A percentile compares a stretch with the other conserved stretches of the same genome.
Conservation (phyloP, 139 green algal species). For the Volvox reticuliferus region DNA sequence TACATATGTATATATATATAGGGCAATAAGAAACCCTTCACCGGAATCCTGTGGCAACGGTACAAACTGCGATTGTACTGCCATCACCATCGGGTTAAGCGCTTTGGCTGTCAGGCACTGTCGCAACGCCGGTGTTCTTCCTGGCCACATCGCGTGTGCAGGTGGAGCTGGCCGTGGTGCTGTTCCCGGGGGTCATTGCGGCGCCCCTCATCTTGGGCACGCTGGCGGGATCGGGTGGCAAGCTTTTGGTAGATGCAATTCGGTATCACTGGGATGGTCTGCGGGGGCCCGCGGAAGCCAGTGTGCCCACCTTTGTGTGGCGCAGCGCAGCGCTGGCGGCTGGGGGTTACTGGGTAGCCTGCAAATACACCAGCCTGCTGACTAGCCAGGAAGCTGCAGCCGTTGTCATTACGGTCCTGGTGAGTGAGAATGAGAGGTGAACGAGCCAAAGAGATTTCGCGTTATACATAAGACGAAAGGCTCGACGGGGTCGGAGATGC, state of each 20-base stretch:
- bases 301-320: conserved; percentile 49
- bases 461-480: no score
- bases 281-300: conserved; percentile 49
- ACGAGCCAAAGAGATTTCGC: no score
- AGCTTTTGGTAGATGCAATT: conserved; percentile 58
- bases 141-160: background rate
- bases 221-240: conserved; percentile 60
- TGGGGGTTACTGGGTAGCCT: conserved; percentile 49
- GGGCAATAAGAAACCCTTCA: no score
- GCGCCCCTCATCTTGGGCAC: conserved; percentile 68
- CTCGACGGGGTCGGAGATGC: no score
- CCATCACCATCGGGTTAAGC: no score
- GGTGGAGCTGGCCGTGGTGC: conserved; percentile 49
- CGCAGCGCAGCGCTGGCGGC: conserved; percentile 49
- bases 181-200: conserved; percentile 58
- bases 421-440: conserved; percentile 2
- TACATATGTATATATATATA: no score
- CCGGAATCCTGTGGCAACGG: no score
- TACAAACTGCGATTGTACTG: no score
- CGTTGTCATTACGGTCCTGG: conserved; percentile 54
- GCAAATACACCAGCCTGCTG: conserved; percentile 54
- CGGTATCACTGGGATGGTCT: conserved; percentile 35
- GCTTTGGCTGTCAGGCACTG: no score
- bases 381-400: conserved; percentile 55
- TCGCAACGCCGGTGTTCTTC: no score